These are phyloP conservation scores for Neophaeococcomyces mojaviensis DNA, from an alignment of 2,329 filamentous ascomycete species.

Conservation along the genomic window DNA sequence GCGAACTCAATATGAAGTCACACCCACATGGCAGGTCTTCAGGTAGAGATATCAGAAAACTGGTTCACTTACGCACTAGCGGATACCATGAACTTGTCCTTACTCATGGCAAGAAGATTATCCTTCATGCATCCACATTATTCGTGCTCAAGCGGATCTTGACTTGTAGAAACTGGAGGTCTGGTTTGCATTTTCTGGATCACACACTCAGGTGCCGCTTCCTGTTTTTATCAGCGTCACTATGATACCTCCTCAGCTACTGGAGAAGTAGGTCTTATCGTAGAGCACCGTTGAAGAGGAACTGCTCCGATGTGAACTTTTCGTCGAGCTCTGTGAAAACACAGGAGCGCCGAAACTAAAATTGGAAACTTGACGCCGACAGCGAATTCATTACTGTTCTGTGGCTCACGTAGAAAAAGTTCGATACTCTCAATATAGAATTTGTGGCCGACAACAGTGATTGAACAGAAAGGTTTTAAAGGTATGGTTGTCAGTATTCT, in stretches of 20 bases:
- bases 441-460: slow-evolving; percentile 53
- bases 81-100: too few species aligned
- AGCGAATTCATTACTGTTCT: slow-evolving; percentile 66
- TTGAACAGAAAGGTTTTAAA: too few species aligned
- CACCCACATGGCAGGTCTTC: too few species aligned
- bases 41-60: too few species aligned
- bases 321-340: slow-evolving; percentile 15
- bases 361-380: slow-evolving; percentile 36
- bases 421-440: slow-evolving; percentile 74
- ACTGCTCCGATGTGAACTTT: slow-evolving; percentile 66
- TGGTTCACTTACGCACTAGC: too few species aligned
- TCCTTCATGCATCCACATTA: too few species aligned
- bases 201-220: slow-evolving; percentile 69
- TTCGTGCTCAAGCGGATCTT: too few species aligned
- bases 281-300: slow-evolving; percentile 63
- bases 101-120: too few species aligned
- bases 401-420: slow-evolving; percentile 54
- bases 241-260: slow-evolving; percentile 62
- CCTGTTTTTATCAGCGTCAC: slow-evolving; percentile 66
- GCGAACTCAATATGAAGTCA: too few species aligned
- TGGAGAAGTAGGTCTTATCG: slow-evolving; percentile 70
- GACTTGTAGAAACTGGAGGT: too few species aligned
- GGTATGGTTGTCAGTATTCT: too few species aligned
- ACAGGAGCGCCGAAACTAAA: not conserved
- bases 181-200: slow-evolving; percentile 51